phyloP scores from a whole-genome alignment of 1,284 basidiomycete genomes.

The Leucoagaricus sp. region DNA sequence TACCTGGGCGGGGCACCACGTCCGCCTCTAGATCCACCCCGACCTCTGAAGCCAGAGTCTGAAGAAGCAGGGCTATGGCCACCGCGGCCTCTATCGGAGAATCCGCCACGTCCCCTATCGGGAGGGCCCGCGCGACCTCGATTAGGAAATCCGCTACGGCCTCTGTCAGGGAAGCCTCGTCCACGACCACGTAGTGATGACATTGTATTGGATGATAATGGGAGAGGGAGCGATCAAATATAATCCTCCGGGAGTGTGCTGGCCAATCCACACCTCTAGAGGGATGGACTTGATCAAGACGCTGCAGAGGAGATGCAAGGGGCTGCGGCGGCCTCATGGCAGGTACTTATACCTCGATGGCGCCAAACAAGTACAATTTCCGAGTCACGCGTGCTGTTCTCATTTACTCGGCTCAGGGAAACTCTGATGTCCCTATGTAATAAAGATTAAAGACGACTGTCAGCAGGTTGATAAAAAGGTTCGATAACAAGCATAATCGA shows the following conservation, averaged over 20 bases:
- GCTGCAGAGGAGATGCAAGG: neutral
- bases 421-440: too few relatives aligned
- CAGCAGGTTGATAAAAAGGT: too few relatives aligned
- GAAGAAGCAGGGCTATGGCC: conserved; percentile 25
- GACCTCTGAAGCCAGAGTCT: conserved; percentile 31
- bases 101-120: too few relatives aligned
- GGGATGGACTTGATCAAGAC: conserved; percentile 3
- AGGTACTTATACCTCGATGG: neutral
- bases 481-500: too few relatives aligned
- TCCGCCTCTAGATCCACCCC: conserved; percentile 29
- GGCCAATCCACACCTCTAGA: conserved; percentile 2
- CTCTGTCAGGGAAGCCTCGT: neutral
- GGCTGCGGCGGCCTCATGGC: neutral
- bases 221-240: neutral
- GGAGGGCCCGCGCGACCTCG: too few relatives aligned
- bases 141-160: neutral
- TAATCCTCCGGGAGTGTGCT: conserved; percentile 2
- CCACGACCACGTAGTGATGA: conserved; percentile 28
- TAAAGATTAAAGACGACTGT: too few relatives aligned
- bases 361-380: too few relatives aligned
- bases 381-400: too few relatives aligned
- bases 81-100: conserved; percentile 30
- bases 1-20: conserved; percentile 53
- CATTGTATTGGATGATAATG: neutral
- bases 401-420: too few relatives aligned